Evolutionary conservation across 495 filamentous ascomycete species (phyloP).

Genomic region (Elasticomyces elasticus): DNA sequence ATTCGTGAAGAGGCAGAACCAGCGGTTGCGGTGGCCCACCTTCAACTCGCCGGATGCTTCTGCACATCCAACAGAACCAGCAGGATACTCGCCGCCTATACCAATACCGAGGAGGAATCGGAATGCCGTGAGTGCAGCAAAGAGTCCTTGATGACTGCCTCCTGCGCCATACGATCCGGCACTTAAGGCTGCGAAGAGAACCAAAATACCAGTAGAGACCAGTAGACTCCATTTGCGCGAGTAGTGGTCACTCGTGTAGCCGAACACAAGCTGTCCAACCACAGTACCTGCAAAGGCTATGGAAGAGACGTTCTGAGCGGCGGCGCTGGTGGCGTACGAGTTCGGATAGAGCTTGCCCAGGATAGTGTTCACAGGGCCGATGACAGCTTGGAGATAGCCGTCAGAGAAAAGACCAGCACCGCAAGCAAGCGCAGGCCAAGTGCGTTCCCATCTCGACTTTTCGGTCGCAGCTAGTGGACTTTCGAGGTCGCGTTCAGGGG

Average conservation of each 20-base stretch:
- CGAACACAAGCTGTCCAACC: constrained; percentile 73
- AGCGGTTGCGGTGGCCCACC: constrained; percentile 67
- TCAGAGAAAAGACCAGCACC: constrained; percentile 86
- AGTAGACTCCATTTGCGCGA: constrained; percentile 75
- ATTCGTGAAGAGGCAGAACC: constrained; percentile 93
- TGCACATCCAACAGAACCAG: constrained; percentile 72
- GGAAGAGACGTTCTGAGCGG: constrained; percentile 58
- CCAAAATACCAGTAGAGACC: constrained; percentile 68
- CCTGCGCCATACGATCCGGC: constrained; percentile 64
- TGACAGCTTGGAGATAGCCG: constrained; percentile 81
- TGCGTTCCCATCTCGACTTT: constrained; percentile 49
- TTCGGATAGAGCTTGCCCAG: constrained; percentile 52
- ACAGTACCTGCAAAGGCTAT: constrained; percentile 88
- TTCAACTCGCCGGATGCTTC: constrained; percentile 78
- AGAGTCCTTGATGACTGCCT: constrained; percentile 54
- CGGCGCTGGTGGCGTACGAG: constrained; percentile 53
- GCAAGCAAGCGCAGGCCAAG: constrained; percentile 66
- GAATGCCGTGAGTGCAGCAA: constrained; percentile 75
- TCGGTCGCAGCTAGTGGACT: constrained; percentile 18
- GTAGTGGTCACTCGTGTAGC: constrained; percentile 71
- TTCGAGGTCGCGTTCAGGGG: background rate
- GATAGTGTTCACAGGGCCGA: constrained; percentile 70
- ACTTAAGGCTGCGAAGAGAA: constrained; percentile 71
- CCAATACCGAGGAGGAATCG: constrained; percentile 66
- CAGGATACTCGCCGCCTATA: constrained; percentile 73